Base-by-base conservation (phyloP, 1,284 basidiomycete genomes). In the Gastroboletus turbinatus region DNA sequence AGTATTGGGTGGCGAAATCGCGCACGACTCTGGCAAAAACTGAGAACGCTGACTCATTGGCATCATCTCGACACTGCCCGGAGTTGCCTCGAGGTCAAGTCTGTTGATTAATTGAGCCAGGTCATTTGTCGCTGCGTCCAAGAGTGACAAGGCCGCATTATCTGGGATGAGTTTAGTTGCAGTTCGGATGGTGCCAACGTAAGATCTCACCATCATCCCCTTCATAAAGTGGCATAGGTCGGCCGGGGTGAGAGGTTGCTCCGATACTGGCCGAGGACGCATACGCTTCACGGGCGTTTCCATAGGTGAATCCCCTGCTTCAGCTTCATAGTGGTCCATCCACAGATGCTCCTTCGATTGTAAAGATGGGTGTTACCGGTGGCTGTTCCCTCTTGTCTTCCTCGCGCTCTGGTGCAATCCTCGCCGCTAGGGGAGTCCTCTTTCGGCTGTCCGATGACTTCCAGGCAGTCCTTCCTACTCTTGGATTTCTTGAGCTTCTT, bases 71-170 rank as follows among this genome's bases (percentile, higher is more conserved):
- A 79, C 77, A 1, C 81, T 81, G 17, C 75, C 74, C 0, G 88
- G 89, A 0, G 89, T 90, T 4, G 87, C 85, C 63, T 90, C 83
- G 3, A 91, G 75, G 62, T 92, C 87, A 25, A 92, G 76, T 21
- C 81, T 79, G 60, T 85, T 88, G 69, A 92, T 88, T 14, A 92
- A 75, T 47, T 82, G 81, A 0, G 87, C 90, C 2, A 92, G 77
- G 44, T 92, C 90, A 52, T 89, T 83, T 0, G 89, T 91, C 0
- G 85, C 90, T 0, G 85, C 87, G 56, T 87, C 86, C 21, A 92
- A 71, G 21, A 90, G 79, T 0, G 83, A 87, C 2, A 91, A 66
- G n/a, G 82, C 81, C 55, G 79, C 88, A 19, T 61, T 84, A 29
- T 63, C 59, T 60, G 52, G 17, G 53, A 57, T n/a, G 32, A 52